phyloP scores from a whole-genome alignment of 306 rosid species.

The Vigna mungo region DNA sequence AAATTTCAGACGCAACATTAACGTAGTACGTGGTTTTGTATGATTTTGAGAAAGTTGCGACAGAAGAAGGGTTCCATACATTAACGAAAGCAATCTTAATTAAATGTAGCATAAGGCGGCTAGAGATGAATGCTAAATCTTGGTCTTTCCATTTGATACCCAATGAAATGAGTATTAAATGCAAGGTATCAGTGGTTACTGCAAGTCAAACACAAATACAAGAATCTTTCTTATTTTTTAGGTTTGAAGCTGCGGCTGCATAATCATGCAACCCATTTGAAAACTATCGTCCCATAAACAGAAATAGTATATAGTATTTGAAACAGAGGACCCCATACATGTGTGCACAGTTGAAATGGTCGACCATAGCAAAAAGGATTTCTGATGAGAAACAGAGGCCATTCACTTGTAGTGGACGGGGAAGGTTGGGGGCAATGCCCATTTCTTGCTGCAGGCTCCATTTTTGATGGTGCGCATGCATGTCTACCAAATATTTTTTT shows the following conservation, averaged over 20 bases:
- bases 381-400: slow-evolving; percentile 41
- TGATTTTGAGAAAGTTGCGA: neutral
- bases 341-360: slow-evolving; percentile 42
- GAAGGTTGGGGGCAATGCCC: slow-evolving; percentile 36
- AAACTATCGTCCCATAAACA: neutral
- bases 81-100: neutral
- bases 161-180: slow-evolving; percentile 16
- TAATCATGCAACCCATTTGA: slow-evolving; percentile 40
- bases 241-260: slow-evolving; percentile 37
- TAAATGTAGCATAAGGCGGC: neutral
- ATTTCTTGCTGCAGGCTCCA: slow-evolving; percentile 43
- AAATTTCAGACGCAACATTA: neutral
- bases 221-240: slow-evolving; percentile 24
- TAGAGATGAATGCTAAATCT: neutral
- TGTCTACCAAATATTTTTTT: slow-evolving; percentile 32
- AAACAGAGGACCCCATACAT: slow-evolving; percentile 10
- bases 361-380: slow-evolving; percentile 12
- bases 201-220: slow-evolving; percentile 37
- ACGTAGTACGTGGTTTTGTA: neutral
- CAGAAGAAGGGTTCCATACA: neutral
- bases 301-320: neutral
- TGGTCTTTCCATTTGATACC: neutral
- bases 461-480: slow-evolving; percentile 29
- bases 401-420: slow-evolving; percentile 40
- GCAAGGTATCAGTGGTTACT: neutral